Evolutionary conservation across 257 asterid genomes (phyloP).

Genomic region (Solanum virginianum): DNA sequence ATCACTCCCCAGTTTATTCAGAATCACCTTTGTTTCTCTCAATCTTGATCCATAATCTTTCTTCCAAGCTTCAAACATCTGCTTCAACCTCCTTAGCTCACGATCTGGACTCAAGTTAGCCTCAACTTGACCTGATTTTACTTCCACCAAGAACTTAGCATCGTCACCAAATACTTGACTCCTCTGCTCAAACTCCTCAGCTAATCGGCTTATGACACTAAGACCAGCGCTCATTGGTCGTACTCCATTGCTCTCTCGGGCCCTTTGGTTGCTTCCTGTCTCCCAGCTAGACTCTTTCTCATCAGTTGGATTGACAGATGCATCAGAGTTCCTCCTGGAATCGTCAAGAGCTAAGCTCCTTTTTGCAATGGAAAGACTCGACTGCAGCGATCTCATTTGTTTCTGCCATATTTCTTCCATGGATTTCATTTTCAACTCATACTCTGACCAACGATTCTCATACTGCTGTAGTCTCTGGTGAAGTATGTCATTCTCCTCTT

Average conservation of each 20-base stretch:
- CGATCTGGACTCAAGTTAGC: conserved; percentile 81
- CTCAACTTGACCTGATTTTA: conserved; percentile 79
- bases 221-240: conserved; percentile 53
- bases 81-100: conserved; percentile 77
- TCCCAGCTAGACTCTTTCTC: conserved; percentile 60
- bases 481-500: conserved; percentile 84
- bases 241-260: conserved; percentile 37
- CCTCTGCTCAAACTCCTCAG: conserved; percentile 93
- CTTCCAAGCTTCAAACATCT: conserved; percentile 93
- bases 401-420: conserved; percentile 99
- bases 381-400: conserved; percentile 94
- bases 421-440: conserved; percentile 88
- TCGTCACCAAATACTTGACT: conserved; percentile 91
- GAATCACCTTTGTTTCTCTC: conserved; percentile 83
- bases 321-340: conserved; percentile 61
- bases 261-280: conserved; percentile 36
- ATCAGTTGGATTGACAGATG: conserved; percentile 49
- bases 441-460: conserved; percentile 94
- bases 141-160: conserved; percentile 90
- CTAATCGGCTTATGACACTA: conserved; percentile 70
- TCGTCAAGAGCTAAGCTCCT: conserved; percentile 74
- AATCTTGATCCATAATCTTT: conserved; percentile 76
- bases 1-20: conserved; percentile 66
- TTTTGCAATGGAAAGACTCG: conserved; percentile 88
- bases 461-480: conserved; percentile 82